phyloP scores from a whole-genome alignment of 2,329 filamentous ascomycete genomes.

The Meredithiella fracta region DNA sequence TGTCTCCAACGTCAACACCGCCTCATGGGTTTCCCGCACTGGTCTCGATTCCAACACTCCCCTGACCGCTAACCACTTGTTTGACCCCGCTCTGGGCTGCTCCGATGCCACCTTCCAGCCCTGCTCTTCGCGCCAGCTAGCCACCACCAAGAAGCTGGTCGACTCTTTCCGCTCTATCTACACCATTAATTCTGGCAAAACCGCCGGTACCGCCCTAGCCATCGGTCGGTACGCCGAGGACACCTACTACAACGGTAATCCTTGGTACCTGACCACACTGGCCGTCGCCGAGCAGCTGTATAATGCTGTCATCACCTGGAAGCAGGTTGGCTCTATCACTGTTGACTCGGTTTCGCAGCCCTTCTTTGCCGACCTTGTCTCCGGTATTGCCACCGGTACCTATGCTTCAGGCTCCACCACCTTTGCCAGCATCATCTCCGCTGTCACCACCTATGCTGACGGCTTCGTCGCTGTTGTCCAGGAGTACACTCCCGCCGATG shows the following conservation, averaged over 20 bases:
- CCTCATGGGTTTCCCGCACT: constrained; percentile 31
- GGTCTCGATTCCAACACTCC: constrained; percentile 60
- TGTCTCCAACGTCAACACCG: constrained; percentile 42
- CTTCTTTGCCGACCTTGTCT: constrained; percentile 54
- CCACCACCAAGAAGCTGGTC: constrained; percentile 60
- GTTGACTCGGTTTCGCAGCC: constrained; percentile 47
- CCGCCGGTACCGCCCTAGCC: constrained; percentile 40
- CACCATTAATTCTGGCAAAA: constrained; percentile 48
- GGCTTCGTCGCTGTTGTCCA: constrained; percentile 46
- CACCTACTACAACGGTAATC: constrained; percentile 60
- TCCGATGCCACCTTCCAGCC: constrained; percentile 62
- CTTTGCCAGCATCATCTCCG: constrained; percentile 39
- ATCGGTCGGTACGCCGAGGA: constrained; percentile 58
- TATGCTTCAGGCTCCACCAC: constrained; percentile 33
- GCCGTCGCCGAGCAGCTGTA: constrained; percentile 70
- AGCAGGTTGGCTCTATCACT: constrained; percentile 42
- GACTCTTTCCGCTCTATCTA: constrained; percentile 62
- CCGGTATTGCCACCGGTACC: constrained; percentile 42
- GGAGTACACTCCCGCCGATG: constrained; percentile 43
- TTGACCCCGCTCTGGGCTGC: constrained; percentile 50
- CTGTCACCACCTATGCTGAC: constrained; percentile 41
- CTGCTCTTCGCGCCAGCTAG: constrained; percentile 50
- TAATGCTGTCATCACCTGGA: constrained; percentile 58
- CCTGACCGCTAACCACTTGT: constrained; percentile 48
- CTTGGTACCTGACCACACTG: constrained; percentile 64